Conservation (phyloP, 2,329 filamentous ascomycete genomes). For the Botryotinia narcissicola region DNA sequence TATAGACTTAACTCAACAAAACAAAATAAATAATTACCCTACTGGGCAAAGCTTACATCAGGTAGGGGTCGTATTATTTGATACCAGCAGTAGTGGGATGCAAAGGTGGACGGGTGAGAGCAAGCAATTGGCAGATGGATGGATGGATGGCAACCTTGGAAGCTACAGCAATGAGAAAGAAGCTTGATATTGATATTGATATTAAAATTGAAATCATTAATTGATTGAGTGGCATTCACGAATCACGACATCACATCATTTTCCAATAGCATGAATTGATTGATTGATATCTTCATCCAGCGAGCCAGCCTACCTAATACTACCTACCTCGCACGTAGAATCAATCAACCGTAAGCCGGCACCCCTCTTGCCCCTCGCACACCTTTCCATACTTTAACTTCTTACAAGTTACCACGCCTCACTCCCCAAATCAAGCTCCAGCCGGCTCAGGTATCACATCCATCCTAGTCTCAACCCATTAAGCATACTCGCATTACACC, state of each 20-base stretch:
- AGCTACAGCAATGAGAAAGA: not conserved
- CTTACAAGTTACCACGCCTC: not conserved
- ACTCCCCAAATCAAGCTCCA: not conserved
- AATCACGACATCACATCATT: not conserved
- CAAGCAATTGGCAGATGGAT: not conserved
- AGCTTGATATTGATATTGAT: not conserved
- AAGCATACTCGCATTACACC: not conserved
- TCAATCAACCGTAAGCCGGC: not conserved
- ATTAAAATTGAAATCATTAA: not conserved
- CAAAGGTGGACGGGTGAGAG: not conserved
- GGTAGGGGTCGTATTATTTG: slow-evolving; percentile 8
- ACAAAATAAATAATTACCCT: not conserved
- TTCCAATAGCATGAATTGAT: not conserved
- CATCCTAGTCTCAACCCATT: not conserved
- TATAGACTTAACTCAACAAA: not conserved
- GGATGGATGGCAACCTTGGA: too few relatives aligned
- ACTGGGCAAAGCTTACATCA: not conserved
- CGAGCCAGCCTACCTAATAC: not conserved
- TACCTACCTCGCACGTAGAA: not conserved
- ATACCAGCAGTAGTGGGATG: slow-evolving; percentile 10
- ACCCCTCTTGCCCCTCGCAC: not conserved
- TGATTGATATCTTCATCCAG: not conserved
- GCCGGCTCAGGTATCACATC: not conserved
- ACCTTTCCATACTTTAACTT: not conserved
- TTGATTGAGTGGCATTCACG: not conserved